Evolutionary conservation across 1,284 basidiomycete genomes (phyloP).

Genomic region (Psilocybe mexicana): DNA sequence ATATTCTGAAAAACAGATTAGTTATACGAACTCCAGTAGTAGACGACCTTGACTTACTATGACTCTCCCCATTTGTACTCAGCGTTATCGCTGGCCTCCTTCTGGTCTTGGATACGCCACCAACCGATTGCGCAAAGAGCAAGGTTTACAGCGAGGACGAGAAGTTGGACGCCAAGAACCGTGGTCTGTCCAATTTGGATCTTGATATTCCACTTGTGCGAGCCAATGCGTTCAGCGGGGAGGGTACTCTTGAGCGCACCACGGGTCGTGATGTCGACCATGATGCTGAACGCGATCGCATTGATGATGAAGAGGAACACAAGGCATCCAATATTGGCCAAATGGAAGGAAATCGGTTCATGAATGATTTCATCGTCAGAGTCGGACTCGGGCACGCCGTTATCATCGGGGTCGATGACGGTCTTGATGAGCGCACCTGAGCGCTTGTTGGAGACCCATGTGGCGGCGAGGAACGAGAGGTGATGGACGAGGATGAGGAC

Average conservation of each 20-base stretch:
- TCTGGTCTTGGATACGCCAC: slow-evolving; percentile 14
- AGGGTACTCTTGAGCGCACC: slow-evolving; percentile 23
- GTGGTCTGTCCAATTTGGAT: slow-evolving; percentile 26
- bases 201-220: slow-evolving; percentile 28
- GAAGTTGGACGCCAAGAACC: slow-evolving; percentile 22
- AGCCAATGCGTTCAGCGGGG: slow-evolving; percentile 23
- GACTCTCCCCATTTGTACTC: slow-evolving; percentile 13
- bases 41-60: background rate
- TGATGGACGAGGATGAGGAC: slow-evolving; percentile 22
- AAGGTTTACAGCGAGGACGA: slow-evolving; percentile 16
- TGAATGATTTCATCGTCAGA: slow-evolving; percentile 11
- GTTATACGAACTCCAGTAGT: background rate
- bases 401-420: background rate
- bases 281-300: slow-evolving; percentile 24
- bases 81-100: slow-evolving; percentile 20
- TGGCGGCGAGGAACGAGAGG: slow-evolving; percentile 16
- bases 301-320: slow-evolving; percentile 22
- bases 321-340: slow-evolving; percentile 15
- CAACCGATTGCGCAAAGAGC: slow-evolving; percentile 17
- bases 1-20: background rate
- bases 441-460: slow-evolving; percentile 10
- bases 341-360: slow-evolving; percentile 14
- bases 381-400: background rate
- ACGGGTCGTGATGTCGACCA: slow-evolving; percentile 25
- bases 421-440: background rate